Conservation (phyloP, 257 asterid genomes). For the Euphrasia confusa region DNA sequence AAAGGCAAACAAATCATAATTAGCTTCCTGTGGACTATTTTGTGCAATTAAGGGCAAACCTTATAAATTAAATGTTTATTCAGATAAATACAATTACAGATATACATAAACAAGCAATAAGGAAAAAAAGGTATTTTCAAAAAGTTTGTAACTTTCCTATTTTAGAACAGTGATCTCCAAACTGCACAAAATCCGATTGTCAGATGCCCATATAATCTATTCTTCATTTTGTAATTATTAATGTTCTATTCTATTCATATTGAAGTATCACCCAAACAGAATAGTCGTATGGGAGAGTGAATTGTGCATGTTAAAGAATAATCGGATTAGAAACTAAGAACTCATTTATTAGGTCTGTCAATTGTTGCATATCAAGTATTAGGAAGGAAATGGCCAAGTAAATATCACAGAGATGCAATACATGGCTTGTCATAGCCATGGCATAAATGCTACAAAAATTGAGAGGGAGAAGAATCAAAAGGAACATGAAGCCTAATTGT, state of each 20-base stretch:
- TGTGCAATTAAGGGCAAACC: constrained; percentile 4
- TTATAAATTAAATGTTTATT: constrained; percentile 13
- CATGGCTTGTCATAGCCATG: background rate
- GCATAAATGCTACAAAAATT: background rate
- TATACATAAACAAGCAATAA: constrained; percentile 13
- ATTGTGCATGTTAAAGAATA: background rate
- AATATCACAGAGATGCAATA: background rate
- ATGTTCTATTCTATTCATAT: background rate
- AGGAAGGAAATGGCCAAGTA: background rate
- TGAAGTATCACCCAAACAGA: background rate
- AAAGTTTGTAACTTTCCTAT: constrained; percentile 5
- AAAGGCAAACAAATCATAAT: constrained; percentile 14
- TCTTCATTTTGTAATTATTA: constrained; percentile 2
- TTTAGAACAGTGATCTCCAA: background rate
- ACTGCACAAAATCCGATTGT: no score
- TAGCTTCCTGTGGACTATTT: background rate
- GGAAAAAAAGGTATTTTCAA: background rate
- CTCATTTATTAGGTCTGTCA: background rate
- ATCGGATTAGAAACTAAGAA: background rate
- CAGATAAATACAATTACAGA: background rate
- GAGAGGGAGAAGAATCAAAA: background rate
- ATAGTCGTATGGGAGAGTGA: background rate
- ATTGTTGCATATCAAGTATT: background rate
- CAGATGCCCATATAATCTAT: no score
- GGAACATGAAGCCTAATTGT: background rate